phyloP scores from a whole-genome alignment of 2,329 filamentous ascomycete genomes.

The Pseudogymnoascus sp. region DNA sequence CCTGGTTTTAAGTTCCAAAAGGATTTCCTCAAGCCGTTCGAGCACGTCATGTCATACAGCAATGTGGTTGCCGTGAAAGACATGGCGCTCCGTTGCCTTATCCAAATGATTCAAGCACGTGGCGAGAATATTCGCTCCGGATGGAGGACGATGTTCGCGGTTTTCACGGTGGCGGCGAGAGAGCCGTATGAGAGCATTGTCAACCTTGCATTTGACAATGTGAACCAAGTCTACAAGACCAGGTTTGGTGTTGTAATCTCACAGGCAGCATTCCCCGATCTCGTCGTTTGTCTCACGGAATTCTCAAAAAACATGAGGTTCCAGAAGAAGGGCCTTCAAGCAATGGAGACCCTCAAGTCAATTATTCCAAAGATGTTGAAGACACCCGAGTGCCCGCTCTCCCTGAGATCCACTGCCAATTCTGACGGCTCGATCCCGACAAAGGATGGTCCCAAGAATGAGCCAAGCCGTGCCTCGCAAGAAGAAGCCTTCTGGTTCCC shows the following conservation, averaged over 20 bases:
- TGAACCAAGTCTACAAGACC: slow-evolving; percentile 89
- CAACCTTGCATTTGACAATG: slow-evolving; percentile 93
- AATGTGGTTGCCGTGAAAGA: slow-evolving; percentile 90
- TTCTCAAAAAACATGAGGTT: slow-evolving; percentile 99
- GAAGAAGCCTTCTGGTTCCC: slow-evolving; percentile 99
- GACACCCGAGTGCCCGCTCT: slow-evolving; percentile 90
- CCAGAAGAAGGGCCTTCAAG: slow-evolving; percentile 95
- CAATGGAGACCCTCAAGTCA: slow-evolving; percentile 89
- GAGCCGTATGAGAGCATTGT: slow-evolving; percentile 95
- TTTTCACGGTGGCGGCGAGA: slow-evolving; percentile 89
- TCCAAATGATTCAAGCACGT: slow-evolving; percentile 97
- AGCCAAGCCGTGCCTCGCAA: slow-evolving; percentile 71
- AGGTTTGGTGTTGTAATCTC: slow-evolving; percentile 93
- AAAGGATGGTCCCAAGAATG: slow-evolving; percentile 40
- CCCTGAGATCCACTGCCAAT: slow-evolving; percentile 45
- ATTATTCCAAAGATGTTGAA: slow-evolving; percentile 92
- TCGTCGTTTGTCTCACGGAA: slow-evolving; percentile 92
- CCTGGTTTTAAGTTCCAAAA: slow-evolving; percentile 99
- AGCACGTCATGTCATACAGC: slow-evolving; percentile 93
- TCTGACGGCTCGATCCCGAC: slow-evolving; percentile 30
- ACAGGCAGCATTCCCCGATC: slow-evolving; percentile 91
- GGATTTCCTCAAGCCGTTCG: slow-evolving; percentile 96
- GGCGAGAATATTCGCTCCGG: slow-evolving; percentile 96
- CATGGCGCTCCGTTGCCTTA: slow-evolving; percentile 89
- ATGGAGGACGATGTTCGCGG: slow-evolving; percentile 99